A percentile compares a stretch with the other conserved stretches of the same genome.
Evolutionary conservation across 441 rosid genomes (phyloP).

Genomic region (Theobroma grandiflorum): DNA sequence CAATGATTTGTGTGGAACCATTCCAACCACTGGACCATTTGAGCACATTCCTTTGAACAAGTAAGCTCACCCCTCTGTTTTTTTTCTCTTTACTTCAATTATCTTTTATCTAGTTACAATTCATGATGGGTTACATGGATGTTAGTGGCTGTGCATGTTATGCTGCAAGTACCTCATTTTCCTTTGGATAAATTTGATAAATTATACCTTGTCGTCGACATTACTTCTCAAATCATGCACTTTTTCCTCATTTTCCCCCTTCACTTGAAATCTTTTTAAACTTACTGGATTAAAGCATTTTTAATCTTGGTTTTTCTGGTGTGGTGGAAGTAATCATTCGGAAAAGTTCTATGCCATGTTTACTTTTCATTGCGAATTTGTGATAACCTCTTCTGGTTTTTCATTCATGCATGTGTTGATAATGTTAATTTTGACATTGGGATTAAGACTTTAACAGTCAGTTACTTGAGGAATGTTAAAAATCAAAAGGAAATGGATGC

Average conservation of each 20-base stretch:
- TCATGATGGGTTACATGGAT: neutral
- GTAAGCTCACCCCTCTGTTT: constrained; percentile 47
- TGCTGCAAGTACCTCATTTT: neutral
- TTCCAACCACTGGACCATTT: constrained; percentile 88
- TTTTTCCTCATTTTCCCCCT: neutral
- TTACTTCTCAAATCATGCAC: neutral
- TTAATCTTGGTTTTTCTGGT: neutral
- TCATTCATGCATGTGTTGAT: neutral
- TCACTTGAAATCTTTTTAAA: neutral
- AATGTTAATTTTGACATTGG: neutral
- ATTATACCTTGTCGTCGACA: neutral
- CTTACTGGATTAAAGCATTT: neutral
- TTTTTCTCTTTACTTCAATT: neutral
- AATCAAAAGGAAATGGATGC: neutral
- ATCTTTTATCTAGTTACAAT: neutral
- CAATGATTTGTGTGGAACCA: constrained; percentile 95
- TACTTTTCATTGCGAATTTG: neutral
- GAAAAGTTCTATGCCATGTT: neutral
- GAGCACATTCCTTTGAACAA: constrained; percentile 83
- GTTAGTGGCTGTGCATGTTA: neutral
- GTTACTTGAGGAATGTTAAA: neutral
- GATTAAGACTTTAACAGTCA: neutral
- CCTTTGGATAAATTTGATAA: neutral
- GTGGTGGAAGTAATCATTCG: neutral
- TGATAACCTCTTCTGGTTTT: neutral